These are phyloP conservation scores for Teratosphaeria epicoccoides DNA, from an alignment of 2,329 filamentous ascomycete genomes.

Conservation along the genomic window DNA sequence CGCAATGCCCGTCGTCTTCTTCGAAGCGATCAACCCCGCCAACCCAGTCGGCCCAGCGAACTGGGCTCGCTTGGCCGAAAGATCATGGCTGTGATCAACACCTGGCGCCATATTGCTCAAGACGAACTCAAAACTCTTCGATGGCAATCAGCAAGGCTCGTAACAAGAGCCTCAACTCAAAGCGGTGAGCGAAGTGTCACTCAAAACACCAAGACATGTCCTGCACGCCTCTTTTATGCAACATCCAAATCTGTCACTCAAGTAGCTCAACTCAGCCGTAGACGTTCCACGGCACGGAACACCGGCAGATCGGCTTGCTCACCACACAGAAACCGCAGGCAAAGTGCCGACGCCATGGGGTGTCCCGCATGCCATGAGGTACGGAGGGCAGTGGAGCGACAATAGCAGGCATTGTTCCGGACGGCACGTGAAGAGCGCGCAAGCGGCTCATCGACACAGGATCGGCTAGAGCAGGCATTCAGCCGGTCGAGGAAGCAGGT, in stretches of 20 bases:
- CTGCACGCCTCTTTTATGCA: not conserved
- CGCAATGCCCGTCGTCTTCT: slow-evolving; percentile 15
- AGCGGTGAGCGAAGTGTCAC: not conserved
- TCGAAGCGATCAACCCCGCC: slow-evolving; percentile 15
- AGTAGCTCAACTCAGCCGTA: not conserved
- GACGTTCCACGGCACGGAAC: not conserved
- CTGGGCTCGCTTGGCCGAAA: slow-evolving; percentile 14
- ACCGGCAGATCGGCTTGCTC: not conserved
- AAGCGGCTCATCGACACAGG: too few species aligned
- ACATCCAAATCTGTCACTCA: not conserved
- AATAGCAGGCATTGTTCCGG: too few species aligned
- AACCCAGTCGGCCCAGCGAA: slow-evolving; percentile 15
- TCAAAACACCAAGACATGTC: not conserved
- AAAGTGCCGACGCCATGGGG: too few species aligned
- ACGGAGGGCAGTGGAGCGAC: too few species aligned
- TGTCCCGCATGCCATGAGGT: too few species aligned
- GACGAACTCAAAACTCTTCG: not conserved
- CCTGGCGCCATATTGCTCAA: not conserved
- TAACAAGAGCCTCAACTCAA: not conserved
- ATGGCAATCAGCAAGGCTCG: not conserved
- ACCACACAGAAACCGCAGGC: too few species aligned
- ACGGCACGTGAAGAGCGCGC: too few species aligned
- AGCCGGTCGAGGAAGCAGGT: too few species aligned
- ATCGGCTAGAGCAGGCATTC: too few species aligned
- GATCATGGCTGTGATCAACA: not conserved